phyloP scores from a whole-genome alignment of 2,329 filamentous ascomycete genomes.

The Ophiocordyceps camponoti-rufipedis region DNA sequence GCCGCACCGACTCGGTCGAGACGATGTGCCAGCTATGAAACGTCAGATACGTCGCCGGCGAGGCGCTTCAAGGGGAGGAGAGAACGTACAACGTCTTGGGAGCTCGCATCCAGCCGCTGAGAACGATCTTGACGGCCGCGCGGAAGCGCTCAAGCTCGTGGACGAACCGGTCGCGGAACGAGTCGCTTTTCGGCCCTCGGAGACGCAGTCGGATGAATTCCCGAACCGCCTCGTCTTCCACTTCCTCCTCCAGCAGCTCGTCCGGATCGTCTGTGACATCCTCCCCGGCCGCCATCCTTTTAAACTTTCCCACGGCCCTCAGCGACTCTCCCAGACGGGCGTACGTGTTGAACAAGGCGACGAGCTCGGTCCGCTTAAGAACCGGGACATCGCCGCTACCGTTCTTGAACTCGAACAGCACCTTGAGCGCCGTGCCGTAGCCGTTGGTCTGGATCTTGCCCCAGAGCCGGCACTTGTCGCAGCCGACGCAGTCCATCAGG shows the following conservation, averaged over 20 bases:
- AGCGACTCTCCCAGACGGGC: constrained; percentile 72
- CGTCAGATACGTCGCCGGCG: too few species aligned
- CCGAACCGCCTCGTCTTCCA: constrained; percentile 8
- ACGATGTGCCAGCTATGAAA: constrained; percentile 21
- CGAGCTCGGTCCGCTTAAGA: constrained; percentile 77
- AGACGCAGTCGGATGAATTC: constrained; percentile 9
- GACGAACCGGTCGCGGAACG: constrained; percentile 37
- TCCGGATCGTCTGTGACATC: constrained; percentile 4
- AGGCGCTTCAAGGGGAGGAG: not conserved
- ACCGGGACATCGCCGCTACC: constrained; percentile 44
- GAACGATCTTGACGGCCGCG: constrained; percentile 44
- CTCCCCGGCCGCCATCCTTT: constrained; percentile 25
- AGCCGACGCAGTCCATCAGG: constrained; percentile 96
- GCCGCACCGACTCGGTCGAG: constrained; percentile 23
- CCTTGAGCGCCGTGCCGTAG: constrained; percentile 86
- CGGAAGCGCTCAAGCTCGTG: constrained; percentile 47
- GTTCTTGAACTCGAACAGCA: constrained; percentile 83
- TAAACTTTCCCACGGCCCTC: constrained; percentile 55
- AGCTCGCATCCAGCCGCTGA: constrained; percentile 50
- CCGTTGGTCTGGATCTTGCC: constrained; percentile 91
- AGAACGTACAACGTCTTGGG: constrained; percentile 51
- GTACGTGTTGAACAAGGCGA: constrained; percentile 88
- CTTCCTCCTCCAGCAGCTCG: constrained; percentile 10
- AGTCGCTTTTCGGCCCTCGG: constrained; percentile 9
- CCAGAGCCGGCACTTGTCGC: constrained; percentile 96